Conservation (phyloP, 306 rosid species). For the Prunus kanzakura region DNA sequence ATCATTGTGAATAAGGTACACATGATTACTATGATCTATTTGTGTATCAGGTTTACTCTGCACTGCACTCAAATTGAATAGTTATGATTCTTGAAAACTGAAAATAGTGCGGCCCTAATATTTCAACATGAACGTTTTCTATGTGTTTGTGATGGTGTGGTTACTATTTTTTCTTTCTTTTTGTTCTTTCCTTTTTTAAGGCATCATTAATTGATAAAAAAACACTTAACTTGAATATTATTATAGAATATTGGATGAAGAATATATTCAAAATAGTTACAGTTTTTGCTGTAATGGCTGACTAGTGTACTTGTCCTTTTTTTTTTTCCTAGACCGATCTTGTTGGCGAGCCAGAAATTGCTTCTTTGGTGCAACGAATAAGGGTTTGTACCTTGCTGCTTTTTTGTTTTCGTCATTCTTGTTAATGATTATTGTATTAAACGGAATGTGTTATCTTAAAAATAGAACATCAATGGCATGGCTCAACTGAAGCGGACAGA, state of each 20-base stretch:
- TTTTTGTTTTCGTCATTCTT: not conserved
- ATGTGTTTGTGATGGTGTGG: not conserved
- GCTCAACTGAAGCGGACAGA: conserved; percentile 82
- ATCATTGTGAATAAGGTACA: conserved; percentile 90
- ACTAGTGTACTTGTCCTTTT: conserved; percentile 23
- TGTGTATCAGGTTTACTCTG: not conserved
- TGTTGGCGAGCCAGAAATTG: conserved; percentile 74
- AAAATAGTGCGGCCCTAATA: not conserved
- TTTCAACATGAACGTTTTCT: not conserved
- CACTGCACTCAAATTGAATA: conserved; percentile 9
- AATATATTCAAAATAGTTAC: not conserved
- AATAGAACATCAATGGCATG: conserved; percentile 72
- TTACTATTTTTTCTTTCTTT: not conserved
- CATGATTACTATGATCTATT: not conserved
- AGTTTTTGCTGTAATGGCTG: conserved; percentile 11
- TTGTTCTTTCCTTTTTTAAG: not conserved
- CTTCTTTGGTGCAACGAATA: conserved; percentile 73
- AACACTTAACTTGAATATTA: not conserved
- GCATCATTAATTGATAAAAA: not conserved
- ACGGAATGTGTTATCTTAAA: not conserved
- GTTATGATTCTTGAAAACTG: conserved; percentile 10
- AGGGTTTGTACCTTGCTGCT: conserved; percentile 50
- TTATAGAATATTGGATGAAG: not conserved
- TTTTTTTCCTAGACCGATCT: conserved; percentile 69
- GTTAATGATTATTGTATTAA: conserved; percentile 16